Base-by-base conservation (phyloP, 345 rosid genomes). In the Ceriops decandra region DNA sequence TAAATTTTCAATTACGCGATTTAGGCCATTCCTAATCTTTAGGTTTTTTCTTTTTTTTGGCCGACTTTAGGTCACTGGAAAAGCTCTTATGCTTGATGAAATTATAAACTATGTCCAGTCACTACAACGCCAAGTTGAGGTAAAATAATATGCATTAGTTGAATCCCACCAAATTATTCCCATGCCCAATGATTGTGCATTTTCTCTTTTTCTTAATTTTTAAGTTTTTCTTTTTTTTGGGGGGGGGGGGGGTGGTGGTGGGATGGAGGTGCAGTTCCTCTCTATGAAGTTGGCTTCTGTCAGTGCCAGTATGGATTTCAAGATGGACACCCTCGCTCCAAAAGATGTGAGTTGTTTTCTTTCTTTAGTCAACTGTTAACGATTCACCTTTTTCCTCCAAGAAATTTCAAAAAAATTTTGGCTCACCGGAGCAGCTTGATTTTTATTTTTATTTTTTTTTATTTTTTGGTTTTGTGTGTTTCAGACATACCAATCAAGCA, bases 41-140 rank as follows among this genome's bases (percentile, higher is more conserved):
- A 42, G 49, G 3, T 42, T 42, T 42, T 11, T 1, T n/a, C n/a
- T n/a, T 42, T 42, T 2, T 13, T 15, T 11, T 58, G 57, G 0
- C 6, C 13, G 49, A 47, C 13, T 78, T 54, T 56, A 92, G 98
- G 96, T 93, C 30, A 86, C 90, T 9, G 98, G 98, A 53, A 93
- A 91, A 77, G 97, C 97, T 54, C 78, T 89, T 21, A 91, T 91
- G 97, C 85, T 91, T 28, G 97, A 91, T 77, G 97, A 91, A 77
- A 89, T 91, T 63, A 91, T 91, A 79, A 91, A 89, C 79, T 91
- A 91, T 57, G 97, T 91, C 26, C 97, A 89, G 87, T 91, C 97
- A 77, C 80, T 91, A 70, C 97, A 91, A 72, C 86, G 81, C 21
- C 97, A 93, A 81, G 99, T 91, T 66, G 99, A 91, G 97, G 98